Evolutionary conservation across 345 rosid species (phyloP).

Genomic region (Aurinia saxatilis): DNA sequence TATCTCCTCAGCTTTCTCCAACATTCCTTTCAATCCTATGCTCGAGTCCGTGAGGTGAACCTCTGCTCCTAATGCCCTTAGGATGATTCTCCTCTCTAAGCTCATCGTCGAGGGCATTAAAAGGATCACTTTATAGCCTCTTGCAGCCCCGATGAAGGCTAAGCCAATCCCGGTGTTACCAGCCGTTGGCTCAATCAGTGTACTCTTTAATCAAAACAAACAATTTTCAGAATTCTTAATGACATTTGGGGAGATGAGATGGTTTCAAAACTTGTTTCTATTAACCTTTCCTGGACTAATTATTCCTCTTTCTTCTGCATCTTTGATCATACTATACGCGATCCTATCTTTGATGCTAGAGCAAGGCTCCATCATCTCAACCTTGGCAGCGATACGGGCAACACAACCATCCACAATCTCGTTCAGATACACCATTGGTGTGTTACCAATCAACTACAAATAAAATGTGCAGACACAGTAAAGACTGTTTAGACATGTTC

Average conservation of each 20-base stretch:
- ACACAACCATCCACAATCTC: slow-evolving; percentile 52
- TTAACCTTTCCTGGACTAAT: slow-evolving; percentile 54
- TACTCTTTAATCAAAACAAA: slow-evolving; percentile 26
- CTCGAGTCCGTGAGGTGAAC: slow-evolving; percentile 37
- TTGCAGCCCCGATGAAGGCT: slow-evolving; percentile 56
- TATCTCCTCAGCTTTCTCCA: slow-evolving; percentile 46
- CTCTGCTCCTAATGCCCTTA: slow-evolving; percentile 72
- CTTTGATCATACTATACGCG: slow-evolving; percentile 56
- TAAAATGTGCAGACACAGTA: neutral
- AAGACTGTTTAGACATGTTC: neutral
- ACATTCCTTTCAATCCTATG: slow-evolving; percentile 30
- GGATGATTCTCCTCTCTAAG: slow-evolving; percentile 57
- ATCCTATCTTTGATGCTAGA: slow-evolving; percentile 60
- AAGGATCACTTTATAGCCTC: slow-evolving; percentile 53
- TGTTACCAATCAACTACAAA: slow-evolving; percentile 54
- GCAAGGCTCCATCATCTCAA: no score
- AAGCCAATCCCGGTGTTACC: slow-evolving; percentile 79
- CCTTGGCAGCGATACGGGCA: slow-evolving; percentile 61
- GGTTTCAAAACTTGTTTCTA: no score
- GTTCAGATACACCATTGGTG: slow-evolving; percentile 64
- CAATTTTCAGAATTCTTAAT: neutral
- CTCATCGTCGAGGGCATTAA: slow-evolving; percentile 53
- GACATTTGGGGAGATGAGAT: no score
- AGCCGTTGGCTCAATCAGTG: slow-evolving; percentile 50
- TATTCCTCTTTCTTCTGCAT: slow-evolving; percentile 63